Evolutionary conservation across 2,329 filamentous ascomycete species (phyloP).

Genomic region (Diplodia sapinea): DNA sequence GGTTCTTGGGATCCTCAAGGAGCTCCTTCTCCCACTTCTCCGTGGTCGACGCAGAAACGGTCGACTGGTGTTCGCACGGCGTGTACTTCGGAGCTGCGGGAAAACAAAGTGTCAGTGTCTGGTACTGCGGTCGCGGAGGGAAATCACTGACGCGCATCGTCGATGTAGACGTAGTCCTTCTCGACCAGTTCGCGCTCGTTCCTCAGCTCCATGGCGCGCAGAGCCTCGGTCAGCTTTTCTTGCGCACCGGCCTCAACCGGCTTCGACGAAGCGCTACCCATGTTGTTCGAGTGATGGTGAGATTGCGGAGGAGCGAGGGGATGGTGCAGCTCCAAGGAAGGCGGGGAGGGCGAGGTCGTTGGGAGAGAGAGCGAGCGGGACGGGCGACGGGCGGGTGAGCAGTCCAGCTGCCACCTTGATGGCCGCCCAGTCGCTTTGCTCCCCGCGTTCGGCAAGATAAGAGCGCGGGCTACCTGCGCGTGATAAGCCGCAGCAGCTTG

Average conservation of each 20-base stretch:
- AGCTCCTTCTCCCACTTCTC: constrained; percentile 66
- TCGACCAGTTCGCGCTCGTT: constrained; percentile 49
- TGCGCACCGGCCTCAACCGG: constrained; percentile 44
- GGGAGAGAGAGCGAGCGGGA: constrained; percentile 6
- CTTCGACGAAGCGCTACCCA: constrained; percentile 46
- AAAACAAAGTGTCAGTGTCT: not conserved
- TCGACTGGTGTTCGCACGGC: constrained; percentile 38
- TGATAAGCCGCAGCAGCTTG: constrained; percentile 2
- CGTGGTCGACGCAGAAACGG: constrained; percentile 59
- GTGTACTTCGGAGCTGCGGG: constrained; percentile 39
- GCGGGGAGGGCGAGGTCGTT: not conserved
- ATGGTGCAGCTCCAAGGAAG: not conserved
- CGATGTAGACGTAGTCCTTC: constrained; percentile 62
- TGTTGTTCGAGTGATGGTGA: constrained; percentile 29
- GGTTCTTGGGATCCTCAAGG: constrained; percentile 70
- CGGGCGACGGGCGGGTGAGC: not conserved
- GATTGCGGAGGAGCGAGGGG: not conserved
- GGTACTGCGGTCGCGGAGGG: not conserved
- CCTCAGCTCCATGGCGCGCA: constrained; percentile 54
- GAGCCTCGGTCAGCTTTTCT: constrained; percentile 49
- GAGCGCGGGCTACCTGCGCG: not conserved
- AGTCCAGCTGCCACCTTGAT: constrained; percentile 28
- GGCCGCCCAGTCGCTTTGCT: constrained; percentile 1
- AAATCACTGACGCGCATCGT: constrained; percentile 48
- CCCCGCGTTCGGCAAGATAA: constrained; percentile 9